Evolutionary conservation across 495 filamentous ascomycete species (phyloP).

Genomic region (Xylaria intraflava): DNA sequence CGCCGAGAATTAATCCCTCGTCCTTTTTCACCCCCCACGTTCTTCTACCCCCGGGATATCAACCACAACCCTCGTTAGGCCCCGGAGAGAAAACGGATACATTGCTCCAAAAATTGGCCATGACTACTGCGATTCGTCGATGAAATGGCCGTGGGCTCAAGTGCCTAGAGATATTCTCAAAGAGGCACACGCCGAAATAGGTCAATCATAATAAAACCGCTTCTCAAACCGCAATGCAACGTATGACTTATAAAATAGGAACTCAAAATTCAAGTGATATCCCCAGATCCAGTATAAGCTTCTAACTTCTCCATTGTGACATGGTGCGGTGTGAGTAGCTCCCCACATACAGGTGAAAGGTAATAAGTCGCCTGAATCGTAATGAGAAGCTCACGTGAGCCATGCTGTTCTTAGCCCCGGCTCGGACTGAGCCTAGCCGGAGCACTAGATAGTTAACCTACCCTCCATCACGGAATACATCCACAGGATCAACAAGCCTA

Average conservation of each 20-base stretch:
- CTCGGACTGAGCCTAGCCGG: too few relatives aligned
- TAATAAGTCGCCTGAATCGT: too few relatives aligned
- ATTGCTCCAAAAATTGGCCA: conserved; percentile 17
- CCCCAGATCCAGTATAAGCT: too few relatives aligned
- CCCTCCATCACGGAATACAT: too few relatives aligned
- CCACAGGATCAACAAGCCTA: too few relatives aligned
- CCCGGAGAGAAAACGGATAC: conserved; percentile 9
- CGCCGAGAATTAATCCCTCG: background rate
- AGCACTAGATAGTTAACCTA: too few relatives aligned
- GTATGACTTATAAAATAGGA: background rate
- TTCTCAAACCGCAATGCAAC: conserved; percentile 1
- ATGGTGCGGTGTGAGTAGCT: too few relatives aligned
- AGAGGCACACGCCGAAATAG: conserved; percentile 1
- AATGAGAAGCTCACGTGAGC: too few relatives aligned
- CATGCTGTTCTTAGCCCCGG: too few relatives aligned
- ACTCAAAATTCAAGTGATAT: too few relatives aligned
- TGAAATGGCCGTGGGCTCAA: conserved; percentile 7
- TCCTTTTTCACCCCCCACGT: conserved; percentile 1
- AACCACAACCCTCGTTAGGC: background rate
- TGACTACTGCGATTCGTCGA: conserved; percentile 22
- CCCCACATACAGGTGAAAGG: too few relatives aligned
- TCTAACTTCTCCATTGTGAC: too few relatives aligned
- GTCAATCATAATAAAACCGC: conserved; percentile 13
- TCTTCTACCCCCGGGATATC: background rate
- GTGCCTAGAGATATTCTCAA: conserved; percentile 2